Evolutionary conservation across 1,284 basidiomycete genomes (phyloP), one percentile per base, ranked within the genome.

Genomic region (Naganishia liquefaciens): DNA sequence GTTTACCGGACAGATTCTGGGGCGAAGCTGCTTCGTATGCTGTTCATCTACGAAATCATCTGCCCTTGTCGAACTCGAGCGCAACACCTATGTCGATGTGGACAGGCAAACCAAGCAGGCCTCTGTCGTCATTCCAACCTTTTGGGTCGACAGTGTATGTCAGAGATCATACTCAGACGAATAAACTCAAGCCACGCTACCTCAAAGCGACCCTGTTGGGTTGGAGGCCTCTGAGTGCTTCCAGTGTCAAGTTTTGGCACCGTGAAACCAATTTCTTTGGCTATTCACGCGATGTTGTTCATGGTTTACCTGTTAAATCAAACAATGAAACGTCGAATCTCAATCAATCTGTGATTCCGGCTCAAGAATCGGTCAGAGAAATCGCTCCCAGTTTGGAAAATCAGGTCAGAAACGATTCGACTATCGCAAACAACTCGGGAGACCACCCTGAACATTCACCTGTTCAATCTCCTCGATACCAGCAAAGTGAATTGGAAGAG

Each of bases 21-120:
- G 54, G 39, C 4, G 68, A 70, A 27, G 67, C 67, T 23, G 57
- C 62, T 4, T 19, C 33, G 13, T 69, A 70, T 49, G 47, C 58
- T 1, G 62, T 52, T 1, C 63, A 67, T 46, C 19, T 54, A 15
- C 64, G 69, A n/a, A 70, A 70, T 33, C 33, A 42, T 3, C 17
- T 64, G 27, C 63, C 63, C 5, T 10, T n/a, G 17, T 11, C 3
- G 19, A 21, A 30, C 5, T n/a, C 33, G 10, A 10, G 3, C n/a
- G 27, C 17, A 13, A 23, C 37, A 9, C 52, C 52, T 15, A n/a
- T 37, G 17, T 15, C n/a, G 13, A 7, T 53, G 1, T 53, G 52
- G 52, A 53, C 30, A 2, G 30, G 33, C 17, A 28, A 30, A 2
- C 52, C 33, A 2, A 1, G 5, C 52, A 53, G 37, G 10, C 39